These are phyloP conservation scores for Xylaria sp. DNA, from an alignment of 2,329 filamentous ascomycete species.

Conservation along the genomic window DNA sequence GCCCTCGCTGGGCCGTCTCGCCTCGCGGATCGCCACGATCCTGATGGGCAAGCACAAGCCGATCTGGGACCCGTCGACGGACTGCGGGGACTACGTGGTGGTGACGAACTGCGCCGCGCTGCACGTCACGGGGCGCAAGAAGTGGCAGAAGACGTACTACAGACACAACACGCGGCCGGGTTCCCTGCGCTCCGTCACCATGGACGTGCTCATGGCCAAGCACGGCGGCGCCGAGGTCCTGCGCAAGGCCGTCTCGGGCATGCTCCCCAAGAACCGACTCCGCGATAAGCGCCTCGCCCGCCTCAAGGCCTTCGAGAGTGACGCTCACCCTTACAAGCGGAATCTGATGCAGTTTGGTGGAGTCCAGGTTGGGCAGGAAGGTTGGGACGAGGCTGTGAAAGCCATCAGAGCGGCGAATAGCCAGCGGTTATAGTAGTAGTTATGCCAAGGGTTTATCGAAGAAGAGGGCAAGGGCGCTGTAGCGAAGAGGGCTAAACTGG, in stretches of 20 bases:
- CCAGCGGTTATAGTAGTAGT: conserved; percentile 59
- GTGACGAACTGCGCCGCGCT: conserved; percentile 89
- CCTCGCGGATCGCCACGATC: conserved; percentile 84
- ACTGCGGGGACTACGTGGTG: conserved; percentile 99
- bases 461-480: background rate
- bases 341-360: conserved; percentile 83
- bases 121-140: conserved; percentile 91
- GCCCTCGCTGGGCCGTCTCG: conserved; percentile 89
- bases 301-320: conserved; percentile 96
- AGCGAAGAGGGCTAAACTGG: background rate
- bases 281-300: conserved; percentile 87
- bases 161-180: conserved; percentile 92
- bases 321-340: conserved; percentile 87
- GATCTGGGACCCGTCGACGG: conserved; percentile 94
- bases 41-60: conserved; percentile 99
- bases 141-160: conserved; percentile 95
- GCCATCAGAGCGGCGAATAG: conserved; percentile 62
- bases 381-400: conserved; percentile 65
- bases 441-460: background rate
- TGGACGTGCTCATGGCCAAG: conserved; percentile 95
- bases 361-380: conserved; percentile 63
- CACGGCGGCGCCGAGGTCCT: conserved; percentile 93
- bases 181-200: conserved; percentile 85
- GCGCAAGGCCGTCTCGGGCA: conserved; percentile 90
- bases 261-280: conserved; percentile 97